Conservation (phyloP, 495 filamentous ascomycete species). For the Penicillium malachiteum region DNA sequence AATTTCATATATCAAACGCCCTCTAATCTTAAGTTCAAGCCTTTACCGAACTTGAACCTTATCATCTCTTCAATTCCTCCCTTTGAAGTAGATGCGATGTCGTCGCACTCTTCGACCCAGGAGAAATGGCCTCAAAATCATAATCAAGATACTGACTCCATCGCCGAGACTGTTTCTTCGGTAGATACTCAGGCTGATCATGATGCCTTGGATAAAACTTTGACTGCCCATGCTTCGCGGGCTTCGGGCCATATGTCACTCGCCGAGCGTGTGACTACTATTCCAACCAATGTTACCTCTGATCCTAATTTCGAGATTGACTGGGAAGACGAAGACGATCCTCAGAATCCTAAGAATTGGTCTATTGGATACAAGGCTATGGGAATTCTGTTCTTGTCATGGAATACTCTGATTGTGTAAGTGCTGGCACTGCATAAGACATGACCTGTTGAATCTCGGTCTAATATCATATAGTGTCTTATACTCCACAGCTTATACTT, state of each 20-base stretch:
- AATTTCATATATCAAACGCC: too few relatives aligned
- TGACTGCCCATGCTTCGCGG: constrained; percentile 24
- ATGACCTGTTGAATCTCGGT: background rate
- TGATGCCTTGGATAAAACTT: constrained; percentile 26
- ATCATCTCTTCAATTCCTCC: background rate
- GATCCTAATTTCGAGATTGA: constrained; percentile 74
- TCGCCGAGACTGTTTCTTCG: constrained; percentile 29
- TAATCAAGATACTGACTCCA: constrained; percentile 27
- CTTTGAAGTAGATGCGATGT: constrained; percentile 12
- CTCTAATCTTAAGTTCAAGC: too few relatives aligned
- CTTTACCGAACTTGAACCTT: background rate
- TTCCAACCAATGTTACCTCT: constrained; percentile 57
- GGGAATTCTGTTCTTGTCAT: constrained; percentile 64
- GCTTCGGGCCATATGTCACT: constrained; percentile 28
- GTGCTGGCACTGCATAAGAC: constrained; percentile 11
- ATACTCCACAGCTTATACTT: constrained; percentile 84
- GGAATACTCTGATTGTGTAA: constrained; percentile 67
- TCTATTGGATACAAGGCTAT: constrained; percentile 62
- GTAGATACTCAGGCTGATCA: constrained; percentile 30
- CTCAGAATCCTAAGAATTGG: constrained; percentile 77
- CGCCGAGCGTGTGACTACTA: constrained; percentile 46
- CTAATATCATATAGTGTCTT: constrained; percentile 52
- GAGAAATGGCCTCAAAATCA: constrained; percentile 24
- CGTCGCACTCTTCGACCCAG: constrained; percentile 18
- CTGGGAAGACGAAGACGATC: constrained; percentile 63